Evolutionary conservation across 169 alveolate species (phyloP), one percentile per base, ranked within the genome.

Genomic region (Cystoisospora suis): DNA sequence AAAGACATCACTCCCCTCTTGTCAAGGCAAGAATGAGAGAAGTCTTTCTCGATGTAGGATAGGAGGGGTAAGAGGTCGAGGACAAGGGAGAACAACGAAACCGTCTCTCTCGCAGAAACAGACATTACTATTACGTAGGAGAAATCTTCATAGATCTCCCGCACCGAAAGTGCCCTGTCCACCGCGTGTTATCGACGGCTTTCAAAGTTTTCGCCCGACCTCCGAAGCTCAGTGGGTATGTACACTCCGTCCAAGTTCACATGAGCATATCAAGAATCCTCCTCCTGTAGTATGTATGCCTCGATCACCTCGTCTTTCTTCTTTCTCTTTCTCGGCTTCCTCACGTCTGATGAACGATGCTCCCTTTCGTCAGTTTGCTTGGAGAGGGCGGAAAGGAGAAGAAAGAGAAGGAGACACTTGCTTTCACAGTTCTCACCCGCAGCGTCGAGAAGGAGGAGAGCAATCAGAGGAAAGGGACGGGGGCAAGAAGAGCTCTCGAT

Each of bases 141-240:
- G 83, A 72, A 40, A 34, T 34, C 83, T 72, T 46, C 83, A 72
- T 38, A 38, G 27, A 38, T 72, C 83, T 0, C 56, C 12, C 1
- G 42, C 83, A 1, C 58, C 83, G 56, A 29, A 23, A 6, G 7
- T 20, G 5, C 77, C 77, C n/a, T 44, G 9, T 34, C 83, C 83
- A 3, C 83, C 46, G 29, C 29, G 12, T 15, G 65, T 53, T 56
- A 40, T 72, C 53, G 83, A 72, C 56, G 83, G 83, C 53, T 72
- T 72, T 38, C 83, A 72, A 36, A 38, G 42, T 34, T 72, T 72
- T 17, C 83, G 83, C 3, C 83, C 83, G 6, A 29, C 83, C 29
- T 38, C 23, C 15, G 83, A 72, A 72, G 83, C 83, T 1, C 49
- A 53, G 38, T 72, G 83, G 83, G 56, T 72, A 0, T 72, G 83